These are phyloP conservation scores for Solanum chacoense DNA, from an alignment of 305 asterid genomes.

Conservation along the genomic window DNA sequence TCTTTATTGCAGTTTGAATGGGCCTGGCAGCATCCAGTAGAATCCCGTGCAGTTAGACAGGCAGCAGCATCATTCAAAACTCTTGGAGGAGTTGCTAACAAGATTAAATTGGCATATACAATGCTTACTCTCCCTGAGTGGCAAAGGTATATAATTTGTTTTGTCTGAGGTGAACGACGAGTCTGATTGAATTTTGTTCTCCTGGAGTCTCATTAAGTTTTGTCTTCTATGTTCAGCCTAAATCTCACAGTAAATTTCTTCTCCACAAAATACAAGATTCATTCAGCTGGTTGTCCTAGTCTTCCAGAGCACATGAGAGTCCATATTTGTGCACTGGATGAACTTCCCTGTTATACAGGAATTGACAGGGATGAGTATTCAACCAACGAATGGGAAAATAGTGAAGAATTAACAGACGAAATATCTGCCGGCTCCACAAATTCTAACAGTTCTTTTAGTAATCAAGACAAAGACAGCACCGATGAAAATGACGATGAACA, in stretches of 20 bases:
- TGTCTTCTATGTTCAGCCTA: slow-evolving; percentile 37
- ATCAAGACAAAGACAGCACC: neutral
- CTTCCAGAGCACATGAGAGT: slow-evolving; percentile 62
- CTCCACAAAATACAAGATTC: slow-evolving; percentile 68
- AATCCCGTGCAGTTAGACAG: slow-evolving; percentile 69
- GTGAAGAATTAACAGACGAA: slow-evolving; percentile 11
- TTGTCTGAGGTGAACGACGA: neutral
- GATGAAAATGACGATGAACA: slow-evolving; percentile 9
- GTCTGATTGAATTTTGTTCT: neutral
- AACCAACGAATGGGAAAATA: slow-evolving; percentile 3
- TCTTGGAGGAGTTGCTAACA: slow-evolving; percentile 63
- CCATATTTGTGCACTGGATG: slow-evolving; percentile 60
- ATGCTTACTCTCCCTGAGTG: slow-evolving; percentile 89
- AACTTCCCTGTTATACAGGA: slow-evolving; percentile 60
- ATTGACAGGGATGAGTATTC: slow-evolving; percentile 10
- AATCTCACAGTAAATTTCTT: slow-evolving; percentile 69
- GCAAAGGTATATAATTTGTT: slow-evolving; percentile 44
- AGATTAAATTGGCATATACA: slow-evolving; percentile 69
- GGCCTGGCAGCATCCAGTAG: slow-evolving; percentile 97
- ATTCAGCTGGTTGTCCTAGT: slow-evolving; percentile 44
- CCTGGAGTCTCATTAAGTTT: neutral
- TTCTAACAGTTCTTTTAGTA: slow-evolving; percentile 1
- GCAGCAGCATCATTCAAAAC: slow-evolving; percentile 68
- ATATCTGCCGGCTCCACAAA: slow-evolving; percentile 2
- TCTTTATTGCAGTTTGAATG: slow-evolving; percentile 67